phyloP scores from a whole-genome alignment of 768 basidiomycete genomes.

The Tricholomella constricta region DNA sequence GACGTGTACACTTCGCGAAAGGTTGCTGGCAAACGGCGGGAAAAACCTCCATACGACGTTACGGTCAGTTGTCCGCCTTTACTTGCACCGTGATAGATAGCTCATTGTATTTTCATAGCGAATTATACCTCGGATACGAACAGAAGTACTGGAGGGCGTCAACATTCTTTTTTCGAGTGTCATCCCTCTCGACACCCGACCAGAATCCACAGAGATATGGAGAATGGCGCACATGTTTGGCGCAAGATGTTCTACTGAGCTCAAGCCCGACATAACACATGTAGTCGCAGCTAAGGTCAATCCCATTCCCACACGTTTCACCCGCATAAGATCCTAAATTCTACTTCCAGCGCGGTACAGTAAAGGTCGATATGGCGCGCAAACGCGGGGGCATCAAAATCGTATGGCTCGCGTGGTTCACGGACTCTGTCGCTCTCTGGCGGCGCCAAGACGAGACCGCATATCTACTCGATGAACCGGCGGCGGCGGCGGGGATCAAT shows the following conservation, averaged over 20 bases:
- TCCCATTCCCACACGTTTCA: background rate
- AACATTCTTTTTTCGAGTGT: conserved; percentile 93
- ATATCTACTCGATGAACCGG: conserved; percentile 71
- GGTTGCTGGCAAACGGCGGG: conserved; percentile 26
- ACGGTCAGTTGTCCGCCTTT: conserved; percentile 56
- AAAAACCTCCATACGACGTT: conserved; percentile 60
- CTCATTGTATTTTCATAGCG: too few relatives aligned
- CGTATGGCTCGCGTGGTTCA: conserved; percentile 90
- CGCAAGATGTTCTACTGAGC: conserved; percentile 73
- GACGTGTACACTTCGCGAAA: conserved; percentile 43
- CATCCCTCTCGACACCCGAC: conserved; percentile 84
- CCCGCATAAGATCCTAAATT: background rate
- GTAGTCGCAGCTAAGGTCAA: conserved; percentile 87
- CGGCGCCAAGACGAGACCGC: conserved; percentile 72
- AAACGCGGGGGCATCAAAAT: conserved; percentile 77
- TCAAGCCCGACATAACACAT: conserved; percentile 74
- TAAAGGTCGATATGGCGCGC: conserved; percentile 86
- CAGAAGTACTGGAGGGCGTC: conserved; percentile 72
- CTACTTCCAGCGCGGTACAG: conserved; percentile 73
- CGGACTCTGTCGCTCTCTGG: conserved; percentile 90
- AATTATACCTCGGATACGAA: conserved; percentile 84
- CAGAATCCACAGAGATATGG: conserved; percentile 85
- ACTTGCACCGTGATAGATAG: conserved; percentile 8
- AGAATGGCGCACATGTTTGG: conserved; percentile 86
- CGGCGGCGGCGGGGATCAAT: conserved; percentile 35